These are phyloP conservation scores for Coemansia sp. DNA, from an alignment of 192 early-diverging fungal species.

Conservation along the genomic window DNA sequence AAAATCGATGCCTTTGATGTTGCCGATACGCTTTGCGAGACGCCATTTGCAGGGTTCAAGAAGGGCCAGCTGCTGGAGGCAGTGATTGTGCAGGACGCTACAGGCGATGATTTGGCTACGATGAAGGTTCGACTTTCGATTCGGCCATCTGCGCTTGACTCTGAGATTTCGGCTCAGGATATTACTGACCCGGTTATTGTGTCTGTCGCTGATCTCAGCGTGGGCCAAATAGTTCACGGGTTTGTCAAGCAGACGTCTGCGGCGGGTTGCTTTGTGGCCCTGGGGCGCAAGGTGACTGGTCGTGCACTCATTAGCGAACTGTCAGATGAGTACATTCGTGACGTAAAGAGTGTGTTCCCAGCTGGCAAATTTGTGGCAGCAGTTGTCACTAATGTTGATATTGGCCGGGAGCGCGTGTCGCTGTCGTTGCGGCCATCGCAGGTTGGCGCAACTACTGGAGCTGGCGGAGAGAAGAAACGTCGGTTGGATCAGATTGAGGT, in stretches of 20 bases:
- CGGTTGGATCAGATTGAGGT: conserved; percentile 62
- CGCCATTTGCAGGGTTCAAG: conserved; percentile 23
- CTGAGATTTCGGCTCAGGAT: conserved; percentile 17
- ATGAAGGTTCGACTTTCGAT: conserved; percentile 65
- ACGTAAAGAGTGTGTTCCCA: conserved; percentile 73
- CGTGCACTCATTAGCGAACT: conserved; percentile 85
- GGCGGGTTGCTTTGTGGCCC: conserved; percentile 71
- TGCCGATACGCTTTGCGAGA: conserved; percentile 44
- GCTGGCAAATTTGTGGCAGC: conserved; percentile 77
- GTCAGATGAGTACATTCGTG: conserved; percentile 81
- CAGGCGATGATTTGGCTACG: conserved; percentile 21
- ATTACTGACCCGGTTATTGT: conserved; percentile 57
- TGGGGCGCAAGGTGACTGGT: conserved; percentile 63
- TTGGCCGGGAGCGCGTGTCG: conserved; percentile 61
- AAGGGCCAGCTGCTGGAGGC: conserved; percentile 35
- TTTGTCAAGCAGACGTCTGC: conserved; percentile 71
- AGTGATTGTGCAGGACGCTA: conserved; percentile 11
- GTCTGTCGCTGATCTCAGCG: conserved; percentile 56
- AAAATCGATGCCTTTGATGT: conserved; percentile 64
- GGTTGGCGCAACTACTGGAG: conserved; percentile 27
- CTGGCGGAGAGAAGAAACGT: conserved; percentile 35
- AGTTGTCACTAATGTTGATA: conserved; percentile 63
- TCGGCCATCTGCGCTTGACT: conserved; percentile 57
- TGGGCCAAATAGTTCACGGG: conserved; percentile 68
- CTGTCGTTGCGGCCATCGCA: conserved; percentile 69